Conservation (phyloP, 257 asterid species). For the Solanum okadae region DNA sequence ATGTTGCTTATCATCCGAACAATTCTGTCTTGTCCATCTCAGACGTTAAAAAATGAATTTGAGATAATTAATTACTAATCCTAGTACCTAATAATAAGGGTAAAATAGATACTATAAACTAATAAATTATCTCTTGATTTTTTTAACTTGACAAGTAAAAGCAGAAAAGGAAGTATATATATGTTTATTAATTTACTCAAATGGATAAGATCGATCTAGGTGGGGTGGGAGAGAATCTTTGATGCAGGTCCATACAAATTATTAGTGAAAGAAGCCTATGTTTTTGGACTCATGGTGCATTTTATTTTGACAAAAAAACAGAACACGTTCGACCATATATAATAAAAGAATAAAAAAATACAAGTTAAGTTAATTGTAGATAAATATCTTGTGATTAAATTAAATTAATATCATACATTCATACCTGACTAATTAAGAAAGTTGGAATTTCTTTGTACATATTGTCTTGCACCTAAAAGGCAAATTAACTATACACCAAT, state of each 20-base stretch:
- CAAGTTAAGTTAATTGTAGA: neutral
- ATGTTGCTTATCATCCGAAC: neutral
- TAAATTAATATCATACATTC: neutral
- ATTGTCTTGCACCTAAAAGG: neutral
- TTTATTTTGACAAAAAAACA: neutral
- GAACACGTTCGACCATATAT: neutral
- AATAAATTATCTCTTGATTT: no score
- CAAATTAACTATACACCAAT: neutral
- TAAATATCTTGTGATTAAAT: neutral
- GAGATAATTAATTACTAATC: neutral
- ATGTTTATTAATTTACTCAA: neutral
- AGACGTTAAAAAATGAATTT: no score
- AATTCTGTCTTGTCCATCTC: neutral
- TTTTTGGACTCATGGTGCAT: neutral
- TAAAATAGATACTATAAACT: no score
- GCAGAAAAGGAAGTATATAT: no score
- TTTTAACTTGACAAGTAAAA: neutral
- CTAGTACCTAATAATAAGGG: no score
- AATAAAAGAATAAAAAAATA: neutral
- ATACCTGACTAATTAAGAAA: neutral
- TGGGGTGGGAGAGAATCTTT: neutral
- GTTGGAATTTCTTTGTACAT: neutral
- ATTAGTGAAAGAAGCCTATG: neutral
- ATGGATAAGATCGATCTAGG: neutral
- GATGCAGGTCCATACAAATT: neutral